These are phyloP conservation scores for Diphasiastrum complanatum DNA, from an alignment of 83 land plant species.

Conservation along the genomic window DNA sequence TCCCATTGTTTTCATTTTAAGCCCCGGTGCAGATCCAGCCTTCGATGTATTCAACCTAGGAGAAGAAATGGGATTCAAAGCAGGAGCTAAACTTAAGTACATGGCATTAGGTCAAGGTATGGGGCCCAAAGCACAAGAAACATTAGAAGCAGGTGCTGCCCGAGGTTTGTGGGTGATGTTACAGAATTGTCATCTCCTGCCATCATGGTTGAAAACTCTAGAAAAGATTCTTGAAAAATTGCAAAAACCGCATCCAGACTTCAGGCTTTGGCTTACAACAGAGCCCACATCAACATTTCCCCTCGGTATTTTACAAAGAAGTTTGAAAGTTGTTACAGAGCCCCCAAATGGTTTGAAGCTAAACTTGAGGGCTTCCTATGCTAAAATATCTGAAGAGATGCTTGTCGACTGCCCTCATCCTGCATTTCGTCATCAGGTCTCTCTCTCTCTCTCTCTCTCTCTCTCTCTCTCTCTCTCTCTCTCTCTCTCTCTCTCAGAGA, in stretches of 20 bases:
- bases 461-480: background rate
- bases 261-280: constrained; percentile 39
- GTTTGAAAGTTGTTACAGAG: constrained; percentile 40
- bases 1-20: constrained; percentile 37
- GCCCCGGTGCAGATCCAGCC: constrained; percentile 43
- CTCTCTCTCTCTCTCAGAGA: background rate
- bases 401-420: constrained; percentile 35
- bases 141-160: constrained; percentile 26
- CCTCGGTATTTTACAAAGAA: constrained; percentile 31
- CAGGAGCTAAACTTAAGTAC: constrained; percentile 38
- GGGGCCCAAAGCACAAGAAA: constrained; percentile 41
- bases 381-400: constrained; percentile 37
- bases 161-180: constrained; percentile 40
- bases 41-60: constrained; percentile 42
- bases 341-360: constrained; percentile 40
- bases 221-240: constrained; percentile 38
- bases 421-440: constrained; percentile 42
- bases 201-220: constrained; percentile 42
- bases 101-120: constrained; percentile 45
- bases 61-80: constrained; percentile 40
- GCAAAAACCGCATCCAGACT: constrained; percentile 32
- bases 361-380: constrained; percentile 33
- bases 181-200: constrained; percentile 40
- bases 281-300: constrained; percentile 38
- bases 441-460: background rate